These are phyloP conservation scores for Hemisphaericaspora xylofermentans DNA, from an alignment of 1,139 yeast genomes.

Conservation along the genomic window DNA sequence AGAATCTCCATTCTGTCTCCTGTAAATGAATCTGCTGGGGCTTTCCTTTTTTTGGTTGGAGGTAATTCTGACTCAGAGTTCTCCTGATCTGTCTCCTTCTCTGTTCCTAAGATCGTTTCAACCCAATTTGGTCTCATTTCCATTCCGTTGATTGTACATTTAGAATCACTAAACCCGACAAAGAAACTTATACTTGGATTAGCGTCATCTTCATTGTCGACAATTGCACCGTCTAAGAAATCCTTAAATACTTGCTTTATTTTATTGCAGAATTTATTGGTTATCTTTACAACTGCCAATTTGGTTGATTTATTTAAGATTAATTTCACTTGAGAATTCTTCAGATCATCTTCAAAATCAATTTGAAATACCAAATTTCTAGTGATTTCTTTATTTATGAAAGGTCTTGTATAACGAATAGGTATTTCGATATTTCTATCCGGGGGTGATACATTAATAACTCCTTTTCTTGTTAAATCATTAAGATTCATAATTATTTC, in stretches of 20 bases:
- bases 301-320: constrained; percentile 29
- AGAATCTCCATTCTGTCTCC: constrained; percentile 40
- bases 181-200: constrained; percentile 23
- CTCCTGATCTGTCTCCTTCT: constrained; percentile 2
- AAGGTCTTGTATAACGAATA: constrained; percentile 58
- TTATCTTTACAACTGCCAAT: constrained; percentile 27
- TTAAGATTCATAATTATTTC: constrained; percentile 57
- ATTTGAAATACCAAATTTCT: constrained; percentile 60
- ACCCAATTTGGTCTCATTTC: constrained; percentile 40
- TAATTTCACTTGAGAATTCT: constrained; percentile 28
- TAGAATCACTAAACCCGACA: constrained; percentile 28
- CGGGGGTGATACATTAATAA: constrained; percentile 28
- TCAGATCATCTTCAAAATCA: constrained; percentile 23
- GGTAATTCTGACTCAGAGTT: neutral
- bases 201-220: constrained; percentile 18
- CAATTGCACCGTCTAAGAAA: constrained; percentile 21
- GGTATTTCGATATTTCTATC: constrained; percentile 21
- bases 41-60: constrained; percentile 5
- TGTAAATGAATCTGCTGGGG: constrained; percentile 13
- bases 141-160: constrained; percentile 35
- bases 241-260: constrained; percentile 28
- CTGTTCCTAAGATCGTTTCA: constrained; percentile 24
- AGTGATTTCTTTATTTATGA: constrained; percentile 34
- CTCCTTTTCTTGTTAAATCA: constrained; percentile 48
- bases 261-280: constrained; percentile 24